phyloP scores from a whole-genome alignment of 2,329 filamentous ascomycete species.

The Xylariales sp. region DNA sequence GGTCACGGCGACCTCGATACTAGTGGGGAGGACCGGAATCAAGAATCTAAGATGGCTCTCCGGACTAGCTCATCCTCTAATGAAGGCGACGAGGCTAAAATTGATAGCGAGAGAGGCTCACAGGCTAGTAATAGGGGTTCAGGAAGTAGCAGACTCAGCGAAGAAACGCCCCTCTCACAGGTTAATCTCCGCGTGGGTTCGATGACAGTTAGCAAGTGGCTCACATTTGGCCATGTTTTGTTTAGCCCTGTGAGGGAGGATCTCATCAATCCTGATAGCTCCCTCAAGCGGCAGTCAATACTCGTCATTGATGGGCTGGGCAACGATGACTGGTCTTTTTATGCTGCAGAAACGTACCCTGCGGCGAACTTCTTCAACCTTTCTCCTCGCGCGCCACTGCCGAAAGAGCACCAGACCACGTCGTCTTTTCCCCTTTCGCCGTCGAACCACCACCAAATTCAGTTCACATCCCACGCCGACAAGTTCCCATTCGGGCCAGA shows the following conservation, averaged over 20 bases:
- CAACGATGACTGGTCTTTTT: constrained; percentile 91
- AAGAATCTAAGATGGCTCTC: constrained; percentile 37
- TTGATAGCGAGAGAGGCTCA: constrained; percentile 54
- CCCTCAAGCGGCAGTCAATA: constrained; percentile 70
- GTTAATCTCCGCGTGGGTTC: constrained; percentile 83
- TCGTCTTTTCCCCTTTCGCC: constrained; percentile 67
- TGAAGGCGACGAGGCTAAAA: constrained; percentile 37
- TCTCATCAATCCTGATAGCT: constrained; percentile 64
- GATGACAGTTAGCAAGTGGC: constrained; percentile 88
- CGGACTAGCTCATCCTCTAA: constrained; percentile 51
- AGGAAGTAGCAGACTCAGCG: constrained; percentile 60
- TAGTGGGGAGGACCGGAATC: constrained; percentile 40
- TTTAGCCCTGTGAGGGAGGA: constrained; percentile 84
- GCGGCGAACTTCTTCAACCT: constrained; percentile 81
- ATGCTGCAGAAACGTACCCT: constrained; percentile 83
- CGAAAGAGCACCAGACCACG: constrained; percentile 56
- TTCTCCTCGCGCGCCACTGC: constrained; percentile 67
- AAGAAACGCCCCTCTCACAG: constrained; percentile 73
- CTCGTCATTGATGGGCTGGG: constrained; percentile 85
- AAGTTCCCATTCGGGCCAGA: constrained; percentile 81
- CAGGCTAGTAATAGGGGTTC: constrained; percentile 55
- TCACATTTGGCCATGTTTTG: constrained; percentile 84
- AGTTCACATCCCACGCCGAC: constrained; percentile 70
- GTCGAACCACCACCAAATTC: constrained; percentile 80
- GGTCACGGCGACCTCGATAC: constrained; percentile 55